Percentiles rank a stretch among this genome's conserved stretches.
Evolutionary conservation across 768 basidiomycete species (phyloP).

Genomic region (Mycena rebaudengoi): DNA sequence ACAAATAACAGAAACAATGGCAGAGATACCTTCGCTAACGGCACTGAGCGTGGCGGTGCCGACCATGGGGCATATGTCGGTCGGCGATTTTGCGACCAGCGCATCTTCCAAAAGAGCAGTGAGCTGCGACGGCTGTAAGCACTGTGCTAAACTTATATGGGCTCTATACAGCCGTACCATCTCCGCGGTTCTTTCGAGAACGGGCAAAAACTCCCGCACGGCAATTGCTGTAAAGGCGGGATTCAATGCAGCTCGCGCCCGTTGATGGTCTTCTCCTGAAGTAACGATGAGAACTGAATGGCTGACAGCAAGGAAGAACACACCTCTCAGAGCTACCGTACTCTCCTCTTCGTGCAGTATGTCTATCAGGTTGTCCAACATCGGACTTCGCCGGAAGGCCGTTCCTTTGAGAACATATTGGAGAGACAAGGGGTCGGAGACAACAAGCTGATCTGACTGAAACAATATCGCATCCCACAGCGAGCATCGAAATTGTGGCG

Average conservation of each 20-base stretch:
- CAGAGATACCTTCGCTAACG: conserved; percentile 1
- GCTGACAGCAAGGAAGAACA: neutral
- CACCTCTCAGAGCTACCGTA: neutral
- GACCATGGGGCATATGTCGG: neutral
- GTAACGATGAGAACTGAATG: neutral
- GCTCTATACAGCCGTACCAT: neutral
- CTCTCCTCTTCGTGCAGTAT: neutral
- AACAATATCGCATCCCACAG: neutral
- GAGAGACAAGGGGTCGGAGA: neutral
- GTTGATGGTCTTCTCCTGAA: neutral
- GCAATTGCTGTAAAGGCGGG: neutral
- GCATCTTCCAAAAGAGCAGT: neutral
- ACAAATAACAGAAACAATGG: neutral
- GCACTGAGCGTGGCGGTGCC: neutral
- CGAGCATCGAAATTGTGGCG: neutral
- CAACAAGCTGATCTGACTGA: neutral
- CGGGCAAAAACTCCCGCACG: neutral
- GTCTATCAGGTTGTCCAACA: neutral
- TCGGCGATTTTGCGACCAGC: neutral
- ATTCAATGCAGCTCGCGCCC: neutral
- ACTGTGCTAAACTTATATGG: neutral
- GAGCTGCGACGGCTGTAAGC: neutral
- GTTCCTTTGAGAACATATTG: neutral
- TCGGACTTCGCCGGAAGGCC: neutral
- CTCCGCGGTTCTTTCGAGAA: neutral